Percentiles rank a stretch among this genome's conserved stretches.
These are phyloP conservation scores for Kappamyces sp. DNA, from an alignment of 192 early-diverging fungal species.

Conservation along the genomic window DNA sequence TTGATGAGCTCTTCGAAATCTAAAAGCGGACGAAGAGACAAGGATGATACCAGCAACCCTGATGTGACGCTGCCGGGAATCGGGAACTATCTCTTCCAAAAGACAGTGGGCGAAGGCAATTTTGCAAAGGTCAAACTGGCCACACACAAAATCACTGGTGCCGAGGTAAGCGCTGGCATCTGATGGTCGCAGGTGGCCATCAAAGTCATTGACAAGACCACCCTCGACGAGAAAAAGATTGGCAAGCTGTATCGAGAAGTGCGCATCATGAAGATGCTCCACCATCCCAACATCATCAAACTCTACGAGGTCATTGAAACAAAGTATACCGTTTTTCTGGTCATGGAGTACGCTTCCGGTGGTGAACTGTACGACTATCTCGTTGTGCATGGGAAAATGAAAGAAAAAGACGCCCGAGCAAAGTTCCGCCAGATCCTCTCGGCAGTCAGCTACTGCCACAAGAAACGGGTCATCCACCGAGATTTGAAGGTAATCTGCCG, in stretches of 20 bases:
- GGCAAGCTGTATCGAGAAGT: conserved; percentile 61
- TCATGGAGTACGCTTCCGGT: conserved; percentile 91
- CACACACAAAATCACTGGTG: conserved; percentile 61
- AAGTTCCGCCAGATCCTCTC: conserved; percentile 58
- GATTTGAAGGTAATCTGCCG: conserved; percentile 48
- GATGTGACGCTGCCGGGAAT: conserved; percentile 41
- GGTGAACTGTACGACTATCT: conserved; percentile 96
- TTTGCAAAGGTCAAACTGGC: conserved; percentile 98
- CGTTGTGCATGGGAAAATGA: conserved; percentile 75
- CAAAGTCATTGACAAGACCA: conserved; percentile 62
- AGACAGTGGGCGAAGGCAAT: conserved; percentile 96
- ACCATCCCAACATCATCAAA: conserved; percentile 82
- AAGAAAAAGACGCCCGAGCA: conserved; percentile 57
- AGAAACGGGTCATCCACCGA: conserved; percentile 55
- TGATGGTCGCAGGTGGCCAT: conserved; percentile 47
- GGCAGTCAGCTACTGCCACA: conserved; percentile 59
- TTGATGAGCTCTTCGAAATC: no score
- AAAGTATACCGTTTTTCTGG: conserved; percentile 78
- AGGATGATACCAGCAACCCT: conserved; percentile 54
- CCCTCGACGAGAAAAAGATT: conserved; percentile 56
- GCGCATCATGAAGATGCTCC: conserved; percentile 62
- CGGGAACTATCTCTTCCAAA: conserved; percentile 86
- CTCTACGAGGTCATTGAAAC: conserved; percentile 89
- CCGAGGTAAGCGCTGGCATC: conserved; percentile 30
- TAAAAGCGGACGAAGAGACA: conserved; percentile 27